Conservation (phyloP, 371 early-diverging fungal species). For the Mucor indicus region DNA sequence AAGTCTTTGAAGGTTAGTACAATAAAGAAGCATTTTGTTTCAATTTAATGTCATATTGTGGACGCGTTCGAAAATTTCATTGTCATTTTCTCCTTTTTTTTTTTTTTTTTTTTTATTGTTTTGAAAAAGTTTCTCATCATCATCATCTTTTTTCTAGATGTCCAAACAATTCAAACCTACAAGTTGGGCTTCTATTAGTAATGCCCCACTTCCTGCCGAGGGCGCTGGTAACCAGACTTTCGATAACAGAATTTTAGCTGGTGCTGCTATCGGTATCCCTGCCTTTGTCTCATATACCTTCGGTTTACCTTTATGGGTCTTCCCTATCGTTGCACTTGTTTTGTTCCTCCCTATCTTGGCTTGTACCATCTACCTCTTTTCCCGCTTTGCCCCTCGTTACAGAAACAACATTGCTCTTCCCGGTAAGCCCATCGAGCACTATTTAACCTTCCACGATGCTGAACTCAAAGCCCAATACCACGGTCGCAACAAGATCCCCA, state of each 20-base stretch:
- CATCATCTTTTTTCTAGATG: constrained; percentile 12
- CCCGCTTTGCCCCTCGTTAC: constrained; percentile 65
- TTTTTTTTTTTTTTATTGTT: not conserved
- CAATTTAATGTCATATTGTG: not conserved
- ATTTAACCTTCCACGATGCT: constrained; percentile 84
- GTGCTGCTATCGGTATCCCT: constrained; percentile 59
- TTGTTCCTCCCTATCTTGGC: constrained; percentile 71
- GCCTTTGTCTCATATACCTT: constrained; percentile 55
- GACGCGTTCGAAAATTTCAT: not conserved
- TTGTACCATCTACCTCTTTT: constrained; percentile 58
- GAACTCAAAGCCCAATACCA: constrained; percentile 69
- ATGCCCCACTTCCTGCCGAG: constrained; percentile 69
- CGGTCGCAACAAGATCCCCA: constrained; percentile 87
- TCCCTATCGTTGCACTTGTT: constrained; percentile 57
- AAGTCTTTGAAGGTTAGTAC: not conserved
- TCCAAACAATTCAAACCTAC: constrained; percentile 48
- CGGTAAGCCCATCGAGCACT: constrained; percentile 76
- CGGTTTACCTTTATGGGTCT: constrained; percentile 56
- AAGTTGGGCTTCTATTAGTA: constrained; percentile 54
- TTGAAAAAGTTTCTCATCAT: not conserved
- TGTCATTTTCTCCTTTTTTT: not conserved
- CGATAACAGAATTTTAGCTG: constrained; percentile 60
- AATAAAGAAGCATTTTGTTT: too few species aligned
- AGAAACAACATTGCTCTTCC: constrained; percentile 76
- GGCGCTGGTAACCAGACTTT: constrained; percentile 77